These are phyloP conservation scores for Colletotrichum sp. DNA, from an alignment of 2,329 filamentous ascomycete genomes.

Conservation along the genomic window DNA sequence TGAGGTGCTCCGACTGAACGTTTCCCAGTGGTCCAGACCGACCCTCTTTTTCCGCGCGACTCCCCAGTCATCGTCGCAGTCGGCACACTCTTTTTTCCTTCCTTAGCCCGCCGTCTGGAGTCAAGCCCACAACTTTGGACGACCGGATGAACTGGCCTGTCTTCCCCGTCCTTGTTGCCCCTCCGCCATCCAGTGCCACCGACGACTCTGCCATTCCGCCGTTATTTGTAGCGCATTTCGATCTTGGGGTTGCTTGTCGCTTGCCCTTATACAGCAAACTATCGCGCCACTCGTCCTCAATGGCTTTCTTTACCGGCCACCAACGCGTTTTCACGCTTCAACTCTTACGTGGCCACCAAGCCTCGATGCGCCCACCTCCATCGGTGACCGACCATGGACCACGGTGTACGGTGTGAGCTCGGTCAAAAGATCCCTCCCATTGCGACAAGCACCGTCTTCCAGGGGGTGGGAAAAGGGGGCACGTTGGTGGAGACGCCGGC, in stretches of 20 bases:
- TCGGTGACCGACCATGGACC: neutral
- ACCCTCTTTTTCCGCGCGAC: neutral
- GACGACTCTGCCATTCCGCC: neutral
- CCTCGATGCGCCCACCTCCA: neutral
- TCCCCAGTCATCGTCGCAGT: neutral
- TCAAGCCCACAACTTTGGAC: slow-evolving; percentile 2
- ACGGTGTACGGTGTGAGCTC: slow-evolving; percentile 1
- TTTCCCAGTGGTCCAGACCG: neutral
- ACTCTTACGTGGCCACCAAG: neutral
- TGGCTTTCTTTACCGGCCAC: neutral
- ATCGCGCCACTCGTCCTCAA: neutral
- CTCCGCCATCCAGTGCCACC: neutral
- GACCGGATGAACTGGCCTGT: neutral
- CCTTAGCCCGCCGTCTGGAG: neutral
- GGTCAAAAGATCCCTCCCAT: neutral
- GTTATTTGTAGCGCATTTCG: neutral
- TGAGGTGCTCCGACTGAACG: neutral
- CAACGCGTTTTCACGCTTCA: neutral
- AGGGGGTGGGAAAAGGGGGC: neutral
- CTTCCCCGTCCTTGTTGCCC: slow-evolving; percentile 3
- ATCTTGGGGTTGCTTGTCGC: neutral
- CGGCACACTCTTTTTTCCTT: neutral
- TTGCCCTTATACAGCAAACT: neutral
- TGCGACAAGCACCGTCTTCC: neutral
- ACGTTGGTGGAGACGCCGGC: slow-evolving; percentile 1